Evolutionary conservation across 257 asterid genomes (phyloP).

Genomic region (Ophiorrhiza pumila): DNA sequence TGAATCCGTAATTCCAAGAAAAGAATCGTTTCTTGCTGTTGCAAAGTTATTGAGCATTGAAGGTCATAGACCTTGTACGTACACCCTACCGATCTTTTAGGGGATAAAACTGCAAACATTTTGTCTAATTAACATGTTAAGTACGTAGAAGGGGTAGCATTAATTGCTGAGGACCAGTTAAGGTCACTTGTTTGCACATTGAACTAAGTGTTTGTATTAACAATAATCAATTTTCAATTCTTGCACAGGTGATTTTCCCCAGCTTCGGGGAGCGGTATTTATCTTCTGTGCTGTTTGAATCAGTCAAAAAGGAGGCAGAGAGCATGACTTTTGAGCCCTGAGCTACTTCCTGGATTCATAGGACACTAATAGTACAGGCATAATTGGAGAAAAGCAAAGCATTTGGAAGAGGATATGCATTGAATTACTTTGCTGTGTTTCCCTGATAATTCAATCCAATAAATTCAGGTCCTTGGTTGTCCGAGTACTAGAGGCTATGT

Average conservation of each 20-base stretch:
- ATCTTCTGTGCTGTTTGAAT: slow-evolving; percentile 77
- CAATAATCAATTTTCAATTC: background rate
- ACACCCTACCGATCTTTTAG: background rate
- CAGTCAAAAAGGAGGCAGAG: slow-evolving; percentile 74
- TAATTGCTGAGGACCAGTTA: background rate
- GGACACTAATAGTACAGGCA: background rate
- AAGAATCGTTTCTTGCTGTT: too few relatives aligned
- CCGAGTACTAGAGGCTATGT: background rate
- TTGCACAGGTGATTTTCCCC: slow-evolving; percentile 66
- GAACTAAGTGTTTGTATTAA: background rate
- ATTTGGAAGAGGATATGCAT: background rate
- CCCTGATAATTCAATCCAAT: slow-evolving; percentile 4
- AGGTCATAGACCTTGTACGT: background rate
- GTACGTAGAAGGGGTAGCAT: background rate
- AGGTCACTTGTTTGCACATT: background rate
- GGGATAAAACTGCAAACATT: background rate
- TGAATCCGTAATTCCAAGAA: background rate
- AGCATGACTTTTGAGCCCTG: slow-evolving; percentile 69
- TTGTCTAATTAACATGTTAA: background rate
- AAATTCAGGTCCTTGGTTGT: background rate
- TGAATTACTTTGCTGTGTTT: background rate
- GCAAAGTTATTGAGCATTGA: too few relatives aligned
- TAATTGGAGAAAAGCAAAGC: background rate
- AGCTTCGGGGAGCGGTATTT: slow-evolving; percentile 94
- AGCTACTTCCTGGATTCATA: slow-evolving; percentile 13